A percentile compares a stretch with the other conserved stretches of the same genome.
These are phyloP conservation scores for Bolboschoenus planiculmis DNA, from an alignment of 176 grass and related monocot species.

Conservation along the genomic window DNA sequence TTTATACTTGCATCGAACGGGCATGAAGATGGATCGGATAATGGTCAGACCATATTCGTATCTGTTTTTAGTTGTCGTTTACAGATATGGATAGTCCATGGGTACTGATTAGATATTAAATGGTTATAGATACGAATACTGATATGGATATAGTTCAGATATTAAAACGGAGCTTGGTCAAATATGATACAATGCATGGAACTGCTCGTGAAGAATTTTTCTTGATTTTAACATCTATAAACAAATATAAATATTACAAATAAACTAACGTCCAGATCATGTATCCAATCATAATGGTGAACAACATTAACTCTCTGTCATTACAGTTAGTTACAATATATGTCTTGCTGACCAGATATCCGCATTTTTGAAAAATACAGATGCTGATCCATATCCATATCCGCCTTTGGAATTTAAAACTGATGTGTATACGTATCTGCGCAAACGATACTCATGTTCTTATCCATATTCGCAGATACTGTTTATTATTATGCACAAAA, in stretches of 20 bases:
- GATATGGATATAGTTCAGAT: not conserved
- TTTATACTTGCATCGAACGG: not conserved
- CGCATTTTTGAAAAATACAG: not conserved
- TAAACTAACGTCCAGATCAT: not conserved
- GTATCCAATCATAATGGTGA: not conserved
- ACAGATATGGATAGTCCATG: not conserved
- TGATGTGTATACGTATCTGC: no score
- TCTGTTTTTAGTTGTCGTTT: not conserved
- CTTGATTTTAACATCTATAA: not conserved
- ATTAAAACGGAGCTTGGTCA: no score
- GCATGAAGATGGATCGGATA: not conserved
- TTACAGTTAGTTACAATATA: not conserved
- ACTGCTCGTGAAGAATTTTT: not conserved
- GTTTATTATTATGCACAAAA: not conserved
- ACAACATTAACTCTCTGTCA: not conserved
- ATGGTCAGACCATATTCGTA: not conserved
- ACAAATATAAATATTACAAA: not conserved
- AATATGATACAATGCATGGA: not conserved
- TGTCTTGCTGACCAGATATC: not conserved
- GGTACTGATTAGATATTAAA: not conserved
- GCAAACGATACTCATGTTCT: not conserved
- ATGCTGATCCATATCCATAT: no score
- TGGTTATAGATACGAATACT: not conserved
- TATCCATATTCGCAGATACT: not conserved
- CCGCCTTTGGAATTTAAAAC: no score